Evolutionary conservation across 768 basidiomycete genomes (phyloP).

Genomic region (Sarcodon aspratus): DNA sequence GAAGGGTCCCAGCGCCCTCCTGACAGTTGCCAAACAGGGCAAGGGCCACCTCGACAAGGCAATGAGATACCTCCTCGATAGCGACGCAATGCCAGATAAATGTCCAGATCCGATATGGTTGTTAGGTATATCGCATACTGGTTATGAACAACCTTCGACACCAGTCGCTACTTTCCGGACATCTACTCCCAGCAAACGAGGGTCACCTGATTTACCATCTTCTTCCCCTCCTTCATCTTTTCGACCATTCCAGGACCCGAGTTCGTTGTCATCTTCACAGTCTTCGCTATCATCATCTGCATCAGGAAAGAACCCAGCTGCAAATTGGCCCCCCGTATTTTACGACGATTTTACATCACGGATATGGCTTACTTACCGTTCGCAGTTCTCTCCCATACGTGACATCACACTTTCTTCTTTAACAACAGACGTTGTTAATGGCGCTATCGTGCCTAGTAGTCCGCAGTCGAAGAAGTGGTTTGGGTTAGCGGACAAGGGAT

Average conservation of each 20-base stretch:
- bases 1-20: constrained; percentile 34
- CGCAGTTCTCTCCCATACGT: constrained; percentile 73
- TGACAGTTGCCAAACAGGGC: constrained; percentile 62
- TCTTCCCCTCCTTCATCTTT: constrained; percentile 23
- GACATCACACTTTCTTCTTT: constrained; percentile 40
- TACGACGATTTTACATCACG: constrained; percentile 83
- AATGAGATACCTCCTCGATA: constrained; percentile 83
- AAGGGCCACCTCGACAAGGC: constrained; percentile 75
- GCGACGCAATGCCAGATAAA: constrained; percentile 77
- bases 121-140: constrained; percentile 72
- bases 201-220: constrained; percentile 10
- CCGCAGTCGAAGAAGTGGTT: constrained; percentile 44
- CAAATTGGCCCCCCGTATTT: constrained; percentile 71
- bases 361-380: constrained; percentile 89
- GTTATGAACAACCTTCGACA: constrained; percentile 40
- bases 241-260: constrained; percentile 31
- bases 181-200: constrained; percentile 20
- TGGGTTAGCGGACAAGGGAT: constrained; percentile 50
- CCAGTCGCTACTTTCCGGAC: constrained; percentile 16
- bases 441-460: constrained; percentile 16
- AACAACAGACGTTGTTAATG: constrained; percentile 20
- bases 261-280: constrained; percentile 4
- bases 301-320: constrained; percentile 14
- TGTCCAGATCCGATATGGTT: constrained; percentile 83
- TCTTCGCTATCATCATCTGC: constrained; percentile 31